Evolutionary conservation across 441 rosid species (phyloP).

Genomic region (Metrosideros polymorpha): DNA sequence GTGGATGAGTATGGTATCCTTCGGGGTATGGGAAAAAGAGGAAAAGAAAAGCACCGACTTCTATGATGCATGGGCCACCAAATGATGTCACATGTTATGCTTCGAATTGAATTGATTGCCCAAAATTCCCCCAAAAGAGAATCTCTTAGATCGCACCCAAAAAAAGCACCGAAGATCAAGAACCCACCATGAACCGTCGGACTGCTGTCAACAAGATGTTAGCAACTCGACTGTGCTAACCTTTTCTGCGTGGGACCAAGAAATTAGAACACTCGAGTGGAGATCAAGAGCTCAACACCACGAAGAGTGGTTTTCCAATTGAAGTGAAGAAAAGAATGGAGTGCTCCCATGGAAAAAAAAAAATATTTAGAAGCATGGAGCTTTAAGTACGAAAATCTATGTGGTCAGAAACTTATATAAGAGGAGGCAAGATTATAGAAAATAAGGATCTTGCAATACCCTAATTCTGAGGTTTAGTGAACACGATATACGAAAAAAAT

Average conservation of each 20-base stretch:
- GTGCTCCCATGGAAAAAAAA: no score
- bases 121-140: neutral
- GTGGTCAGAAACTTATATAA: no score
- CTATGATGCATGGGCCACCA: neutral
- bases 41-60: neutral
- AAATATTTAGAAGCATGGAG: no score
- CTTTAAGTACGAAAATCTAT: no score
- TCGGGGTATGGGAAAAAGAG: no score
- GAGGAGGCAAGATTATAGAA: no score
- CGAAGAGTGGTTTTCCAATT: no score
- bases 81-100: neutral
- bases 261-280: neutral
- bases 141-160: neutral
- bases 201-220: neutral
- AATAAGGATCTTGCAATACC: no score
- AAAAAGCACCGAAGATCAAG: neutral
- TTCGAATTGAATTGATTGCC: neutral
- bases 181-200: neutral
- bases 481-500: no score
- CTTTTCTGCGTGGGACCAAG: neutral
- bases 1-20: neutral
- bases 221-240: neutral
- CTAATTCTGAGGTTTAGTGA: no score
- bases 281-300: no score
- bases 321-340: no score